Evolutionary conservation across 257 asterid species (phyloP), one percentile per base, ranked within the genome.

Genomic region (Gentiana dahurica): DNA sequence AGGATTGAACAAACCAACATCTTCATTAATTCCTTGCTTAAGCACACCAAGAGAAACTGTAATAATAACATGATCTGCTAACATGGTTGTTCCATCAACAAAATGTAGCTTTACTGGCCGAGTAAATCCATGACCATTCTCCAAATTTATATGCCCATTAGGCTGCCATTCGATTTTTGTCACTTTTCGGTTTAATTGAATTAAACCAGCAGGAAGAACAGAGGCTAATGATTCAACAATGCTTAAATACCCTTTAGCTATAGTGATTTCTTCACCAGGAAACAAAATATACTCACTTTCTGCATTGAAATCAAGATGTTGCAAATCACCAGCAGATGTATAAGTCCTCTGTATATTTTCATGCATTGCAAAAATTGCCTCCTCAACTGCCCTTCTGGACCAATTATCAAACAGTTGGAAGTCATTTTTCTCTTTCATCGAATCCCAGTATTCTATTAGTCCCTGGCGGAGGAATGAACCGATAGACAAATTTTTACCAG

Each of bases 31-130:
- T 36, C 95, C 97, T 0, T 54, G 68, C 41, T 89, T 89, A 2
- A 86, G 75, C 39, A 86, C 95, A 0, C 97, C 97, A 0, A 86
- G 82, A 1, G 97, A 86, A 36, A 84, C 95, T 0, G 97, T 89
- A 4, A 86, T 70, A 7, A 89, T 80, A 0, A 89, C 95, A 51
- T 89, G 97, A 69, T 89, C 89, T 0, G 86, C 96, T 0, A 51
- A 10, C 69, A 80, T 41, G 6, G 58, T 64, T 34, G 97, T 61
- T 1, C 95, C 95, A 24, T 89, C 94, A 7, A 48, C 12, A 13
- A 89, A 86, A 71, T 79, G 93, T 59, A 89, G 74, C 69, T 58
- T 76, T 35, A 89, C 96, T 1, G 97, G 90, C 9, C 9, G 6
- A 55, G 68, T 63, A 41, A 32, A 13, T 1, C 52, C 67, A 32